These are phyloP conservation scores for Entomophthora muscae DNA, from an alignment of 371 early-diverging fungal genomes.

Conservation along the genomic window DNA sequence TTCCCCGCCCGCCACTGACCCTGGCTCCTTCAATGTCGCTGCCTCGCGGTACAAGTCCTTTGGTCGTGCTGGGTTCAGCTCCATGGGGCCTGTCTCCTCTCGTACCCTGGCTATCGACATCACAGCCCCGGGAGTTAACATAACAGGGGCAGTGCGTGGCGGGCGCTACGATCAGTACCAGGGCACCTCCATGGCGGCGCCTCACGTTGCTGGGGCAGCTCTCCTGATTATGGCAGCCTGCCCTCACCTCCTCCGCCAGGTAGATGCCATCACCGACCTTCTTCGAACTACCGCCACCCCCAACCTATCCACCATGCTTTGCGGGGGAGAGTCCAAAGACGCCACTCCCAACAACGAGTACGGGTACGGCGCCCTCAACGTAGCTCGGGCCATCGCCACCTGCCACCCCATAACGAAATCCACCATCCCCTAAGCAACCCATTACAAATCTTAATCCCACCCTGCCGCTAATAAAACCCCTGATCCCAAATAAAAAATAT, in stretches of 20 bases:
- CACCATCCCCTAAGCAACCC: no score
- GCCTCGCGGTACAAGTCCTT: background rate
- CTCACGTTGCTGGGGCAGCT: constrained; percentile 62
- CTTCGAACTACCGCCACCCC: constrained; percentile 1
- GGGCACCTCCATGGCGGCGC: constrained; percentile 52
- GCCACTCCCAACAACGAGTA: constrained; percentile 2
- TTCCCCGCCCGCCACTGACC: constrained; percentile 5
- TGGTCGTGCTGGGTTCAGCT: background rate
- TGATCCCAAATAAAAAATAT: no score
- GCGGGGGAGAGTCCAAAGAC: background rate
- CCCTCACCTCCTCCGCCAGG: background rate
- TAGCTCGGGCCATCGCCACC: background rate
- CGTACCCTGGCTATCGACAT: background rate
- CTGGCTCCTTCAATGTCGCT: background rate
- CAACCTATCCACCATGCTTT: background rate
- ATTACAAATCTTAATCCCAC: no score
- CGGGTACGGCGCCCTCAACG: constrained; percentile 5
- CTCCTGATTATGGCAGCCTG: constrained; percentile 10
- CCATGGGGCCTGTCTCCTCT: constrained; percentile 1
- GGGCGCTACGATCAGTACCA: background rate
- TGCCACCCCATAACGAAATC: no score
- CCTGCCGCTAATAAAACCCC: no score
- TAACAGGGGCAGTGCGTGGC: constrained; percentile 16
- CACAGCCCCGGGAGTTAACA: constrained; percentile 21
- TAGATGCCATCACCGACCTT: background rate